phyloP scores from a whole-genome alignment of 345 rosid genomes.

The Gynandropsis gynandra region DNA sequence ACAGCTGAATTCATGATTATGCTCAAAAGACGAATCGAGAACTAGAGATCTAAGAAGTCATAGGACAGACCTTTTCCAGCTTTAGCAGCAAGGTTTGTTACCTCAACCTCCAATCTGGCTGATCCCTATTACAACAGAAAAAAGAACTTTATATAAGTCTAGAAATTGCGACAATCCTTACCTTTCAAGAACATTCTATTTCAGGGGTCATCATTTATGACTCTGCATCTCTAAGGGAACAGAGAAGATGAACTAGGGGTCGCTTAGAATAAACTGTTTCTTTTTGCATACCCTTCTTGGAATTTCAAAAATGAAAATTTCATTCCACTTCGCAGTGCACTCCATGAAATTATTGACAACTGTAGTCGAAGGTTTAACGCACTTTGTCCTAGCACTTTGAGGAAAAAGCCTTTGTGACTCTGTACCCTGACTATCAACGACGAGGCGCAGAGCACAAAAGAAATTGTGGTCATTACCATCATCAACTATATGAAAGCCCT shows the following conservation, averaged over 20 bases:
- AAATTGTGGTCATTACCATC: slow-evolving; percentile 91
- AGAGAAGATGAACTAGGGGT: slow-evolving; percentile 12
- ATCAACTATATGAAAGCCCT: slow-evolving; percentile 73
- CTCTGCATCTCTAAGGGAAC: background rate
- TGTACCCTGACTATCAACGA: slow-evolving; percentile 63
- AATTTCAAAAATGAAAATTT: slow-evolving; percentile 89
- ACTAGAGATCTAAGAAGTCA: slow-evolving; percentile 15
- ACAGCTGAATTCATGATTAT: slow-evolving; percentile 8
- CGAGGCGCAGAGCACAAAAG: slow-evolving; percentile 89
- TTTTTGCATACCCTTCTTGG: slow-evolving; percentile 55
- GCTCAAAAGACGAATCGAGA: slow-evolving; percentile 9
- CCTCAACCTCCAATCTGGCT: slow-evolving; percentile 95
- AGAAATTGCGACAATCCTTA: slow-evolving; percentile 9
- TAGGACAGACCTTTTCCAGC: slow-evolving; percentile 83
- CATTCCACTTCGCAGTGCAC: slow-evolving; percentile 84
- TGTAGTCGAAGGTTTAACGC: slow-evolving; percentile 66
- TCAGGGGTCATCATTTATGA: slow-evolving; percentile 8
- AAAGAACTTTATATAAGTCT: slow-evolving; percentile 16
- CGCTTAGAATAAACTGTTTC: slow-evolving; percentile 3
- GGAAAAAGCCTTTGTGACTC: slow-evolving; percentile 92
- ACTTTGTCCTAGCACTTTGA: slow-evolving; percentile 98
- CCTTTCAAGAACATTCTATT: slow-evolving; percentile 11
- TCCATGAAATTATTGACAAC: slow-evolving; percentile 29
- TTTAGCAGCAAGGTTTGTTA: slow-evolving; percentile 94
- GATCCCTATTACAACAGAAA: slow-evolving; percentile 40